Conservation (phyloP, 345 rosid genomes). For the Rhodomyrtus tomentosa region DNA sequence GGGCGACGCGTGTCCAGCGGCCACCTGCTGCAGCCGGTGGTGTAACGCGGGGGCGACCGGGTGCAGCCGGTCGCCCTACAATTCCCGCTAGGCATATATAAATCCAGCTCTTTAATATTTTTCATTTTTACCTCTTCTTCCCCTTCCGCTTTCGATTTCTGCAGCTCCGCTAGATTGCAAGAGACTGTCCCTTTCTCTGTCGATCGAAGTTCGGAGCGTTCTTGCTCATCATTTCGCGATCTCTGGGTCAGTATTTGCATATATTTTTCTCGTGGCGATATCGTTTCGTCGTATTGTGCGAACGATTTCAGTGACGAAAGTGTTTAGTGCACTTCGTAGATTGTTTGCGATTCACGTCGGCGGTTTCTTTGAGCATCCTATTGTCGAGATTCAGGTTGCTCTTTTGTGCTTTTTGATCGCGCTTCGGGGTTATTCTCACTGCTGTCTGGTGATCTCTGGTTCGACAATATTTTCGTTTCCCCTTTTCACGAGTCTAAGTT, state of each 20-base stretch:
- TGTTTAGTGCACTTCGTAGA: not conserved
- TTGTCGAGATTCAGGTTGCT: not conserved
- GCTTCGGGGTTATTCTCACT: not conserved
- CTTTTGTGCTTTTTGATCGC: not conserved
- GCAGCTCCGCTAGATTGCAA: not conserved
- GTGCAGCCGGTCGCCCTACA: conserved; percentile 10
- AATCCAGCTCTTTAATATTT: conserved; percentile 5
- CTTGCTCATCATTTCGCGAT: not conserved
- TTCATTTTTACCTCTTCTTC: not conserved
- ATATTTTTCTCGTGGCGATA: no score
- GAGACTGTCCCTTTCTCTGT: not conserved
- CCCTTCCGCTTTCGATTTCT: not conserved
- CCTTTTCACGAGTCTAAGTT: not conserved
- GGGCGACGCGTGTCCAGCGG: conserved; percentile 11
- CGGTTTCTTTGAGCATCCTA: not conserved
- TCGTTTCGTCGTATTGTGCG: not conserved
- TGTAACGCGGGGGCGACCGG: not conserved
- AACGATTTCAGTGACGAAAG: not conserved
- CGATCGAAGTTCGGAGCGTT: not conserved
- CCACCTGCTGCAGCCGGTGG: conserved; percentile 7
- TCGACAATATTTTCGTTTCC: not conserved
- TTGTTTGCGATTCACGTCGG: not conserved
- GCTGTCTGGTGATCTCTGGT: not conserved
- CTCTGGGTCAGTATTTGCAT: not conserved
- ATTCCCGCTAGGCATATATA: conserved; percentile 44